Base-by-base conservation (phyloP, 2,329 filamentous ascomycete species). In the Trichothecium roseum region DNA sequence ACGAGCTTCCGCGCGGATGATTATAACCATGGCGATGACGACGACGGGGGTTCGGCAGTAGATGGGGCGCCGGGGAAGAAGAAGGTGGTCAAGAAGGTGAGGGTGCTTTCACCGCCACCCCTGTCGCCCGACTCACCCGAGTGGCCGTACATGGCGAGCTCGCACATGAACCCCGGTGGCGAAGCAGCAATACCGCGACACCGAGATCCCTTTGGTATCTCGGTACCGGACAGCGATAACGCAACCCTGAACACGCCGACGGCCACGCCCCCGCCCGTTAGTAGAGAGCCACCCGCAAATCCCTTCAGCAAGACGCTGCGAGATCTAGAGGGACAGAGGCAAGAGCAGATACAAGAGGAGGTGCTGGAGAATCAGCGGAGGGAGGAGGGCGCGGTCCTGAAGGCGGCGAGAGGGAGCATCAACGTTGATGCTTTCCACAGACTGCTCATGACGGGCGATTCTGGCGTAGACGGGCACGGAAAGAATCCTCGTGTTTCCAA, bases 341-440 rank as follows among this genome's bases (percentile, higher is more conserved):
- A 28, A 29, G 45, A 45, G 16, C 53, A 46, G 24, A 24, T 24
- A 6, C 20, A 24, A 24, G 51, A 59, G 27, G 48, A 52, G 28
- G 46, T 53, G 14, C 50, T 59, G 16, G 46, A 51, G 35, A 39
- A 45, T 28, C 51, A 57, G 42, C 42, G 46, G 22, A 46, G 42
- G 47, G 54, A 45, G 37, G 56, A 45, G 47, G 57, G 41, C 10
- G 50, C 40, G 38, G 51, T 42, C 8, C 49, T 57, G 33, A 57
- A 53, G 41, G 54, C 51, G 24, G 49, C 49, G 20, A 66, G 60
- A 44, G 60, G 54, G 14, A 68, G 74, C 0, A 57, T 89, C 42
- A 82, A 91, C 50, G 84, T 89, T 1, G 77, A 85, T 50, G 78
- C 83, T 7, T 91, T 91, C 59, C 79, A 78, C 50, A 71, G 79